Percentiles rank a stretch among this genome's conserved stretches.
Conservation (phyloP, 1,284 basidiomycete species). For the Ustilago esculenta region DNA sequence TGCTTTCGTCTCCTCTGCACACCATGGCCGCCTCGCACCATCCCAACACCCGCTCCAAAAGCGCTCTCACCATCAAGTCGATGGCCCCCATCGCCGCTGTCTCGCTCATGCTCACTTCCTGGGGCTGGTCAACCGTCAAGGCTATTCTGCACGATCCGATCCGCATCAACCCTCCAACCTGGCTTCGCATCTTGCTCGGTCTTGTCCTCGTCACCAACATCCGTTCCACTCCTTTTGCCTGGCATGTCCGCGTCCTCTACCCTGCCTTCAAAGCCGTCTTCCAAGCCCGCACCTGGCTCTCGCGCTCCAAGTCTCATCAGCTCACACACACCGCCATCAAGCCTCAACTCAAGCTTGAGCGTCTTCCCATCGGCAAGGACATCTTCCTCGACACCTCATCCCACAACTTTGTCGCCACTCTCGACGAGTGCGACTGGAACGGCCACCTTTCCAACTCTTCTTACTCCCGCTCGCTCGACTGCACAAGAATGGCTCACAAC, state of each 20-base stretch:
- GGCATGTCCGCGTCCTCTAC: conserved; percentile 45
- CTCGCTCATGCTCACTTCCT: conserved; percentile 15
- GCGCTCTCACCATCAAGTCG: conserved; percentile 4
- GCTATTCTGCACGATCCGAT: conserved; percentile 21
- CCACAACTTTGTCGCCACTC: conserved; percentile 26
- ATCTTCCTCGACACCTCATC: conserved; percentile 41
- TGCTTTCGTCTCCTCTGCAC: not conserved
- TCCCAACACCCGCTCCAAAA: not conserved
- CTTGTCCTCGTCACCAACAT: conserved; percentile 43
- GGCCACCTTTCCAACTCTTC: conserved; percentile 53
- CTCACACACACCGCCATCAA: conserved; percentile 4
- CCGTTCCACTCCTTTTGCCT: conserved; percentile 41
- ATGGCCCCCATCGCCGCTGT: conserved; percentile 15
- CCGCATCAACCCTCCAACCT: conserved; percentile 35
- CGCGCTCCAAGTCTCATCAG: not conserved
- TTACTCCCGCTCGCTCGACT: conserved; percentile 50
- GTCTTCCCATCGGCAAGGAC: conserved; percentile 49
- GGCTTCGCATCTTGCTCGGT: conserved; percentile 37
- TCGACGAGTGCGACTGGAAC: conserved; percentile 56
- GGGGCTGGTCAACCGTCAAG: conserved; percentile 20
- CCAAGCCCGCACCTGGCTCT: conserved; percentile 12
- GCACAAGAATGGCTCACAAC: conserved; percentile 41
- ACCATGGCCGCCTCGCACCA: conserved; percentile 10
- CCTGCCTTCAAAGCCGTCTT: conserved; percentile 33
- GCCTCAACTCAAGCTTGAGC: conserved; percentile 33